Evolutionary conservation across 2,329 filamentous ascomycete genomes (phyloP), one percentile per base, ranked within the genome.

Genomic region (Alternaria triticina): DNA sequence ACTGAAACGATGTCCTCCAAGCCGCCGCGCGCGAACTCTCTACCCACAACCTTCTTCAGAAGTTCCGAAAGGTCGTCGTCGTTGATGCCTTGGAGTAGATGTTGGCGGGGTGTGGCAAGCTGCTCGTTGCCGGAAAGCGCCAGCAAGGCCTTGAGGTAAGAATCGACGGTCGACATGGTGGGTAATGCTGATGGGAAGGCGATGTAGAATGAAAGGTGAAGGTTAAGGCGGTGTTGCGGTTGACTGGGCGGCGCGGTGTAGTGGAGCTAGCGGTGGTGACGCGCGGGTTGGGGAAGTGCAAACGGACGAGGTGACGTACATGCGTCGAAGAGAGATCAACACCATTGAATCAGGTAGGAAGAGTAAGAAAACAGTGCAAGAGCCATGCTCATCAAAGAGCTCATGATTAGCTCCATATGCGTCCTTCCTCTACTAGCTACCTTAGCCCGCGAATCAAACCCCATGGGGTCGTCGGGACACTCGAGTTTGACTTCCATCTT

Each of bases 71-170:
- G 30, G 6, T 50, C 45, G 2, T 43, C n/a, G 9, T 56, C 20
- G 17, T 9, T 17, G 22, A 55, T 6, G 13, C 22, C 43, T 17
- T 25, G 30, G 6, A 50, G 44, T 0, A 56, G 22, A 2, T 27
- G 13, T 13, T 10, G 40, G 12, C 58, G 58, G 5, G 51, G 7
- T 0, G 8, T 22, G 3, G 15, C 17, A 2, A 56, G 52, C 17
- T 28, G 45, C 33, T 49, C 22, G 22, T 51, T 17, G 2, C 33
- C 52, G 1, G 58, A 61, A 6, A 61, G 58, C 33, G 51, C 5
- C 10, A 63, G 57, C 5, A 63, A 27, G 0, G 58, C 58, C 25
- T 56, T 43, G 3, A 57, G 30, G 15, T 57, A 57, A 17, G 23
- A 6, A 3, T 59, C 47, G 12, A 22, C 2, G 1, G 27, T 50